Evolutionary conservation across 2,329 filamentous ascomycete species (phyloP).

Genomic region (Metarhizium anisopliae): DNA sequence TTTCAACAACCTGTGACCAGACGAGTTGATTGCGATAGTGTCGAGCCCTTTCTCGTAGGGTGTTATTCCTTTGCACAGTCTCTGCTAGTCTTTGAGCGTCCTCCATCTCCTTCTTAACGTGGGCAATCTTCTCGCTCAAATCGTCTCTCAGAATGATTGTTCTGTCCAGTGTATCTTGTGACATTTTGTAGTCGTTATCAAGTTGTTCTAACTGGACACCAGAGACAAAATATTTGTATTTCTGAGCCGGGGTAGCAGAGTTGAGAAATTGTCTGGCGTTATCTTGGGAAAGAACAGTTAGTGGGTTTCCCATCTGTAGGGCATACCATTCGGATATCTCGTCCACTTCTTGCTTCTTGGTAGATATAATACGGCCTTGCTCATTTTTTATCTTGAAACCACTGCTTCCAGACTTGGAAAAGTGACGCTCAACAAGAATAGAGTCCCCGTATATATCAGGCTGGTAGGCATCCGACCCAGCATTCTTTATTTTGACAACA

Average conservation of each 20-base stretch:
- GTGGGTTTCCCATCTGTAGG: constrained; percentile 90
- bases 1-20: constrained; percentile 80
- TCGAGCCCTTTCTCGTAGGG: constrained; percentile 51
- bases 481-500: constrained; percentile 82
- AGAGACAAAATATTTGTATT: constrained; percentile 94
- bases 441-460: constrained; percentile 72
- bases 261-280: constrained; percentile 91
- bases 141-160: constrained; percentile 33
- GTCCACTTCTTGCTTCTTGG: constrained; percentile 78
- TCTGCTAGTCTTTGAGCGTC: constrained; percentile 57
- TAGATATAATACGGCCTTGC: constrained; percentile 62
- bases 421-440: constrained; percentile 87
- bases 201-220: constrained; percentile 90
- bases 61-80: constrained; percentile 55
- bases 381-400: constrained; percentile 81
- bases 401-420: constrained; percentile 63
- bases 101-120: constrained; percentile 35
- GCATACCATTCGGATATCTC: constrained; percentile 91
- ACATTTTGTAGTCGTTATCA: constrained; percentile 80
- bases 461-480: constrained; percentile 76
- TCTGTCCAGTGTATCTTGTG: constrained; percentile 69
- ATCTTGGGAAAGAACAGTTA: constrained; percentile 93
- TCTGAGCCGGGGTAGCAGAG: constrained; percentile 68
- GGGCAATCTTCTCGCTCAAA: constrained; percentile 22
- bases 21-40: constrained; percentile 58